These are phyloP conservation scores for Hypocrella siamensis DNA, from an alignment of 2,329 filamentous ascomycete genomes.

Conservation along the genomic window DNA sequence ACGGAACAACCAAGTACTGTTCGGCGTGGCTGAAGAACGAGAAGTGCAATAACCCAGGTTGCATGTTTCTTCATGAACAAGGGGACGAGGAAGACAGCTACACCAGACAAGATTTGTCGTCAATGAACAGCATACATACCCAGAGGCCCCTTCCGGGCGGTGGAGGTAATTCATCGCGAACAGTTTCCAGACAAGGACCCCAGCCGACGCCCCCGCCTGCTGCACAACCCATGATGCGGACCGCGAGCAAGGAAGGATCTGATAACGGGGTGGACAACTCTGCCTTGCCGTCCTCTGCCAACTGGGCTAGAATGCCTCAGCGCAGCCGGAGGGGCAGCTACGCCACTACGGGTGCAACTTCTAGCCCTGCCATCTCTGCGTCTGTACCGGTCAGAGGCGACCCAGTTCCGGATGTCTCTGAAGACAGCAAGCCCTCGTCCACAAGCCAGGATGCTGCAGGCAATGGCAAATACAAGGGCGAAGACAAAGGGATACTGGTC, in stretches of 20 bases:
- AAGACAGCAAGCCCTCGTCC: conserved; percentile 14
- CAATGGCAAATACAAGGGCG: conserved; percentile 6
- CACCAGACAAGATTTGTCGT: conserved; percentile 83
- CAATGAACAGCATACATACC: conserved; percentile 78
- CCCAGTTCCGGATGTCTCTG: conserved; percentile 26
- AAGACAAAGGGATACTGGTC: not conserved
- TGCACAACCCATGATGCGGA: conserved; percentile 54
- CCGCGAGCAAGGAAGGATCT: conserved; percentile 63
- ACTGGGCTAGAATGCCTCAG: conserved; percentile 66
- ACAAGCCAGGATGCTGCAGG: conserved; percentile 9
- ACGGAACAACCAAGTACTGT: conserved; percentile 95
- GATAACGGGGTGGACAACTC: conserved; percentile 63
- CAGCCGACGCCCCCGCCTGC: conserved; percentile 22
- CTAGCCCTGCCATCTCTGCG: conserved; percentile 62
- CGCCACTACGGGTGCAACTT: conserved; percentile 64
- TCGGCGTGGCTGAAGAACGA: conserved; percentile 93
- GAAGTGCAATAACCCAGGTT: conserved; percentile 85
- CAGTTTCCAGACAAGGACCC: conserved; percentile 31
- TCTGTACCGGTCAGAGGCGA: conserved; percentile 39
- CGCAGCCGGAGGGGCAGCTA: conserved; percentile 60
- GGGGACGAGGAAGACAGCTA: conserved; percentile 98
- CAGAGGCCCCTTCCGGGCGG: conserved; percentile 47
- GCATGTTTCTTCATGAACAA: conserved; percentile 95
- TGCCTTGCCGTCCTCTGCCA: conserved; percentile 84
- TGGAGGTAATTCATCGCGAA: conserved; percentile 34